Evolutionary conservation across 2,329 filamentous ascomycete species (phyloP), one percentile per base, ranked within the genome.

Genomic region (Chaetomiaceae sp.): DNA sequence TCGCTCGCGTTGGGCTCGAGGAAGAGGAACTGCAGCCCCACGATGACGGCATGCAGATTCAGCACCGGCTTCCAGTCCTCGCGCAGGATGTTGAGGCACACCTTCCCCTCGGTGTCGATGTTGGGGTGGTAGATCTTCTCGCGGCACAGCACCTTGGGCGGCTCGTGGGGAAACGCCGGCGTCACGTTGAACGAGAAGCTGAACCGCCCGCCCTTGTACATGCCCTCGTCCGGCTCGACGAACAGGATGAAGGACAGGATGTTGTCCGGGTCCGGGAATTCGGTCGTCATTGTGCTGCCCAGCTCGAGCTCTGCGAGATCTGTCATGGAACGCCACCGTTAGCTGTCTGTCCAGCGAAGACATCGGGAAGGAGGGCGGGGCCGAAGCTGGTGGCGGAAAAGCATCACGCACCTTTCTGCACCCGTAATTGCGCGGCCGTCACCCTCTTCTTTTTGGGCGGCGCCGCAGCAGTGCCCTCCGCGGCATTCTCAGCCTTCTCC

Each of bases 101-200:
- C 90, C 64, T 98, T 98, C 58, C 93, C 93, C 65, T 97, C 88
- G 33, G 95, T 77, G 62, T 98, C 93, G 64, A 98, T 98, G 68
- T 98, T 98, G 6, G 93, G 93, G 65, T 98, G 93, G 71, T 98
- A 98, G 60, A 98, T 97, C 75, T 95, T 97, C 70, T 98, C 88
- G 58, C 83, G 86, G 71, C 93, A 97, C 62, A 87, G 93, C 58
- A 98, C 93, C 70, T 97, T 97, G 17, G 93, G 93, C 53, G 93
- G 90, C 65, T 97, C 90, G 70, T 97, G 93, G 0, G 93, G 93
- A 69, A 95, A 98, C 71, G 86, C 93, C 63, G 91, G 86, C 68
- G 88, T 89, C 71, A 98, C 95, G 53, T 80, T 79, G 68, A 98
- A 97, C 55, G 79, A 85, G 68, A 98, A 98, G 50, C 83, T 81